These are phyloP conservation scores for Pyrrhoderma lamaoense DNA, from an alignment of 1,284 basidiomycete species.

Conservation along the genomic window DNA sequence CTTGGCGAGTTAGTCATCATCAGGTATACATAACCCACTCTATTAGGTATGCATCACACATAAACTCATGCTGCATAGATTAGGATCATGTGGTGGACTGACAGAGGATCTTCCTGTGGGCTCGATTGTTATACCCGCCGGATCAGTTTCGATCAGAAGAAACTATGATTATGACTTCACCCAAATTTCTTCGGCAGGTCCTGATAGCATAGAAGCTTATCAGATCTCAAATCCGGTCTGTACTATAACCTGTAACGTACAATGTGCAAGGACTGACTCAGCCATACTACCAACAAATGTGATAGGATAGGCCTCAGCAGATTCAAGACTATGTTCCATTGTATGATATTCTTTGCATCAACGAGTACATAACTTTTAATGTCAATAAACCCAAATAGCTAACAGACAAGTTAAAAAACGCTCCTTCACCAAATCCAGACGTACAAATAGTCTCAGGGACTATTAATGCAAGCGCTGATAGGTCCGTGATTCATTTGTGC, in stretches of 20 bases:
- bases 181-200: constrained; percentile 28
- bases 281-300: constrained; percentile 9
- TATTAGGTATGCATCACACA: too few species aligned
- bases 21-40: constrained; percentile 37
- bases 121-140: constrained; percentile 63
- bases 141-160: constrained; percentile 59
- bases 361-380: neutral
- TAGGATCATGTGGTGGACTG: constrained; percentile 77
- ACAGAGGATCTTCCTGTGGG: constrained; percentile 58
- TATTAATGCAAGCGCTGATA: constrained; percentile 71
- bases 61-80: constrained; percentile 38
- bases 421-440: constrained; percentile 27
- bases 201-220: constrained; percentile 45
- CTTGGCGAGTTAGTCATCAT: constrained; percentile 72
- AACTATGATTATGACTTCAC: constrained; percentile 76
- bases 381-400: constrained; percentile 6
- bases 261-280: constrained; percentile 4
- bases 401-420: constrained; percentile 37
- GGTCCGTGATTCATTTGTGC: constrained; percentile 33
- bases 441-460: constrained; percentile 38
- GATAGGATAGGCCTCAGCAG: constrained; percentile 41
- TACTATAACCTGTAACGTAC: constrained; percentile 17
- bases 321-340: constrained; percentile 42
- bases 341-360: too few species aligned
- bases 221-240: constrained; percentile 62